Conservation (phyloP, 2,329 filamentous ascomycete genomes). For the Diaporthe eres region DNA sequence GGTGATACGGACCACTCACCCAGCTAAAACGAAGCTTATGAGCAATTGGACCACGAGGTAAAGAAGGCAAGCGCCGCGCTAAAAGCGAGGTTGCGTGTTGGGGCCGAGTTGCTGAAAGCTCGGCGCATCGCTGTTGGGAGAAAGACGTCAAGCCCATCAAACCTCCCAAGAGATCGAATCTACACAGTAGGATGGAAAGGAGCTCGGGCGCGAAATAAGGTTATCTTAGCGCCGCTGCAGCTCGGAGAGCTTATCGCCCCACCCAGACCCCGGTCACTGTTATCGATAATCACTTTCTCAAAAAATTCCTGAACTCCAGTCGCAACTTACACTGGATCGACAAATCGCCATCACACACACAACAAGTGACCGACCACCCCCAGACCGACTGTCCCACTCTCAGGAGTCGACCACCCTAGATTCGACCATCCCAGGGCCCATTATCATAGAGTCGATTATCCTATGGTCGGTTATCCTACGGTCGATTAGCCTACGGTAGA, state of each 20-base stretch:
- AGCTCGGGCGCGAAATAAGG: conserved; percentile 35
- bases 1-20: background rate
- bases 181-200: background rate
- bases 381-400: background rate
- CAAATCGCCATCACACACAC: background rate
- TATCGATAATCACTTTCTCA: conserved; percentile 3
- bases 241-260: conserved; percentile 30
- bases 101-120: background rate
- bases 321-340: background rate
- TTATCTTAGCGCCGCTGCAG: conserved; percentile 38
- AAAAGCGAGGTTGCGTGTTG: background rate
- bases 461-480: background rate
- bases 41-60: background rate
- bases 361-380: background rate
- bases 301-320: conserved; percentile 35
- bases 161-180: background rate
- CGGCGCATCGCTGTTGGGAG: conserved; percentile 3
- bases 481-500: background rate
- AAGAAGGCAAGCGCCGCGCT: background rate
- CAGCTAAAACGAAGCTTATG: background rate
- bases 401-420: background rate
- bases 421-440: background rate
- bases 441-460: background rate
- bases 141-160: background rate
- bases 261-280: background rate